Base-by-base conservation (phyloP, 371 early-diverging fungal genomes). In the Mortierella polycephala region DNA sequence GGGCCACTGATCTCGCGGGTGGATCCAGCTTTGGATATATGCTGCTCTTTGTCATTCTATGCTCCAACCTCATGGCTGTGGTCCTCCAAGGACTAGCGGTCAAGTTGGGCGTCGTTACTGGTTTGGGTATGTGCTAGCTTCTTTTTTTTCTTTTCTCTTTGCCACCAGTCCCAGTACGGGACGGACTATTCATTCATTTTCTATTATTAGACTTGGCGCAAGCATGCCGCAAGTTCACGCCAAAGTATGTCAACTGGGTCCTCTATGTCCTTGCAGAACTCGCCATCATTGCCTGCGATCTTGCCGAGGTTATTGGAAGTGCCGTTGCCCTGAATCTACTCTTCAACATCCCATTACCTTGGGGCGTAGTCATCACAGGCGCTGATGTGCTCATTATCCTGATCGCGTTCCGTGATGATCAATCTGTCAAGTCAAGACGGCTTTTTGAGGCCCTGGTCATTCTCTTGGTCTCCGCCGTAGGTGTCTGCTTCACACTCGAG, bases 251-350 rank as follows among this genome's bases (percentile, higher is more conserved):
- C 47, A 92, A 88, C 55, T 62, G 89, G 40, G 55, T 88, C 47
- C 83, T 94, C 54, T 92, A 93, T 71, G 74, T 93, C 7, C 66
- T 94, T 7, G 89, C 91, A 52, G 94, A 95, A 68, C 59, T 89
- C 18, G 94, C 94, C 23, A 93, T 94, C 53, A 88, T 94, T 57
- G 91, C 92, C 3, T 88, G 87, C 21, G 91, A 94, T 77, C 82
- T 94, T 41, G 94, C 95, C 14, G 94, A 95, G 76, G 94, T 93
- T 55, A 94, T 95, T 76, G 95, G 95, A 50, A 89, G 92, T 50
- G 95, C 94, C 0, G 91, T 95, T 63, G 94, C 93, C 0, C 74
- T 95, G 13, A 91, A 93, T 45, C 75, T 94, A n/a, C 82, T 95
- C n/a, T 91, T 93, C 71, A 81, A 77, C 8, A 58, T 94, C 39